These are phyloP conservation scores for Arachis monticola DNA, from an alignment of 331 rosid genomes.

Conservation along the genomic window DNA sequence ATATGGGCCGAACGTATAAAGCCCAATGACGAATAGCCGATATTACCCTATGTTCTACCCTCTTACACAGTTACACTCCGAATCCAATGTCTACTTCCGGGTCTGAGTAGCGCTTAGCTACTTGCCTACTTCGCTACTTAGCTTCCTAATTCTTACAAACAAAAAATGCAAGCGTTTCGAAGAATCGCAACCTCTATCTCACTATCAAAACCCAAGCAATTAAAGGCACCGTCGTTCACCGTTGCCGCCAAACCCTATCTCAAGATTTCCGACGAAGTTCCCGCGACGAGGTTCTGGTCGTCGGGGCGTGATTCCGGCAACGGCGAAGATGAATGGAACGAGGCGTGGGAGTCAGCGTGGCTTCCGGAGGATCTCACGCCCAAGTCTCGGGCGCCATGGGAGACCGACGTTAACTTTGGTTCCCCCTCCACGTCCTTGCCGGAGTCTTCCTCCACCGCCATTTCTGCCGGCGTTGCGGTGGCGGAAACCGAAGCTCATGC, in stretches of 20 bases:
- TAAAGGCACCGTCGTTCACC: constrained; percentile 22
- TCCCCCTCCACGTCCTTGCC: constrained; percentile 30
- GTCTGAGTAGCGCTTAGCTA: background rate
- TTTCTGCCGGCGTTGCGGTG: background rate
- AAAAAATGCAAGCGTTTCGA: constrained; percentile 57
- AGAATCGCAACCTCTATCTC: constrained; percentile 36
- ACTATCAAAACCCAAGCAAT: constrained; percentile 33
- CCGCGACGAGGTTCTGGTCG: constrained; percentile 29
- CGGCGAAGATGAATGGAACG: constrained; percentile 88
- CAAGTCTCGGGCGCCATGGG: constrained; percentile 81
- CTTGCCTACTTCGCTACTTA: background rate
- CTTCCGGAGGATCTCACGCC: constrained; percentile 80
- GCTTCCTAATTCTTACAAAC: background rate
- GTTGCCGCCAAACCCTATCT: constrained; percentile 11
- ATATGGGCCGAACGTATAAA: no score
- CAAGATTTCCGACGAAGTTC: constrained; percentile 31
- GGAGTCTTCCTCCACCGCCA: background rate
- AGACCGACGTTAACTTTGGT: constrained; percentile 68
- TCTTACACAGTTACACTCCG: background rate
- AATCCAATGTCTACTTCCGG: background rate
- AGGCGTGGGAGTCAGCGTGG: constrained; percentile 97
- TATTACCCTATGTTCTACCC: background rate
- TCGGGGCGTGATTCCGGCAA: constrained; percentile 42
- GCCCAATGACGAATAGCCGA: background rate
- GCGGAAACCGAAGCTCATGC: constrained; percentile 32